These are phyloP conservation scores for Oryza australiensis DNA, from an alignment of 176 grass and related monocot genomes.

Conservation along the genomic window DNA sequence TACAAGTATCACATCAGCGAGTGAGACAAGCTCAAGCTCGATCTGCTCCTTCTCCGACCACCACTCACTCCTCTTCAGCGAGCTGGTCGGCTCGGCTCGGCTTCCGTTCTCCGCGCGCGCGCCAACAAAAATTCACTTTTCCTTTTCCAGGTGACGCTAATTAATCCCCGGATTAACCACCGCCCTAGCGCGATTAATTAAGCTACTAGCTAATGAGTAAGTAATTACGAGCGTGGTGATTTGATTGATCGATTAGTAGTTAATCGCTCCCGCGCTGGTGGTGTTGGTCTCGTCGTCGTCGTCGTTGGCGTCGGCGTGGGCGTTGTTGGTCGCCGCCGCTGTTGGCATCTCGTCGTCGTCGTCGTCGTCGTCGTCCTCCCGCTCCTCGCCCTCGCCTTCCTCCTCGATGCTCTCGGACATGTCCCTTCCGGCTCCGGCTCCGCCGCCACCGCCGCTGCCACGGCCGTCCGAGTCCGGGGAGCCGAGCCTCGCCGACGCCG, in stretches of 20 bases:
- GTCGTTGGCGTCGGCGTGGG: constrained; percentile 8
- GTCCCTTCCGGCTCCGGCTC: constrained; percentile 44
- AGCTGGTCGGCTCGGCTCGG: constrained; percentile 35
- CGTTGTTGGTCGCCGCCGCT: constrained; percentile 7
- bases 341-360: constrained; percentile 42
- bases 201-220: neutral
- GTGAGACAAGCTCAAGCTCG: constrained; percentile 54
- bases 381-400: constrained; percentile 58
- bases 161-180: neutral
- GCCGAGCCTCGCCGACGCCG: constrained; percentile 4
- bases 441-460: constrained; percentile 25
- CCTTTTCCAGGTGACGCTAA: constrained; percentile 12
- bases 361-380: constrained; percentile 43
- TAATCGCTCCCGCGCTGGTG: constrained; percentile 15
- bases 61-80: constrained; percentile 15
- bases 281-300: neutral
- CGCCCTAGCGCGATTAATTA: constrained; percentile 6
- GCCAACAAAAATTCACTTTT: constrained; percentile 63
- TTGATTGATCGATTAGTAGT: constrained; percentile 22
- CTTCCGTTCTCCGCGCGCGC: constrained; percentile 61
- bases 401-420: constrained; percentile 90
- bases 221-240: neutral
- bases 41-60: neutral
- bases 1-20: constrained; percentile 49
- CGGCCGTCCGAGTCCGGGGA: constrained; percentile 65